Base-by-base conservation (phyloP, 2,329 filamentous ascomycete species). In the Colletotrichum lini region DNA sequence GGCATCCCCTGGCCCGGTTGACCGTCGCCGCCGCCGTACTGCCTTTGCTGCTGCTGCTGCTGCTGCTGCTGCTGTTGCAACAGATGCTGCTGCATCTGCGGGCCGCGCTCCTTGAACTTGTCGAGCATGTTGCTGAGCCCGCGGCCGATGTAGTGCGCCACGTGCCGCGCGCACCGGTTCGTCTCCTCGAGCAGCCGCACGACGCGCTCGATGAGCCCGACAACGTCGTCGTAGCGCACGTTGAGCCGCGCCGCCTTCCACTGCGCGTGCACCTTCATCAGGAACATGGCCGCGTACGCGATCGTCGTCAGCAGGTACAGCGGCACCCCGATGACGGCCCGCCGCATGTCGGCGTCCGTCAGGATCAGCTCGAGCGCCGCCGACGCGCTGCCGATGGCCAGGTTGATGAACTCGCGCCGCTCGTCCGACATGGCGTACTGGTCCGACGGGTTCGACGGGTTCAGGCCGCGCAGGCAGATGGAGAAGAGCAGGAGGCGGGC, bases 401-500 rank as follows among this genome's bases (percentile, higher is more conserved):
- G 81, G 79, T 80, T 74, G 81, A 85, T 66, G 79, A 85, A 73
- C 77, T 85, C 81, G 59, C 82, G 82, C 16, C 84, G 81, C 73
- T 86, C 84, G 4, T 79, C 75, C 2, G 84, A 85, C 76, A 86
- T 82, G 4, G 77, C 75, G 63, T 86, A 82, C 10, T 84, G 84
- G 16, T 74, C 75, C 1, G 72, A 72, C 0, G 75, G 76, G 13
- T 68, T 64, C 1, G 73, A 73, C 1, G 76, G 76, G 15, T 73
- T 74, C 15, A 79, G 65, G 0, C 77, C 77, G 40, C 85, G 82
- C 30, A 88, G 76, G 40, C 84, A 85, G 35, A 86, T 82, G 5
- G 86, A 86, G 54, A 86, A 84, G 10, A 88, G 77, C 57, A 87
- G 84, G 21, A 88, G 77, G 58, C 85, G 82, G 57, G 84, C 86